phyloP scores from a whole-genome alignment of 192 early-diverging fungal genomes.

The Powellomyces hirtus region DNA sequence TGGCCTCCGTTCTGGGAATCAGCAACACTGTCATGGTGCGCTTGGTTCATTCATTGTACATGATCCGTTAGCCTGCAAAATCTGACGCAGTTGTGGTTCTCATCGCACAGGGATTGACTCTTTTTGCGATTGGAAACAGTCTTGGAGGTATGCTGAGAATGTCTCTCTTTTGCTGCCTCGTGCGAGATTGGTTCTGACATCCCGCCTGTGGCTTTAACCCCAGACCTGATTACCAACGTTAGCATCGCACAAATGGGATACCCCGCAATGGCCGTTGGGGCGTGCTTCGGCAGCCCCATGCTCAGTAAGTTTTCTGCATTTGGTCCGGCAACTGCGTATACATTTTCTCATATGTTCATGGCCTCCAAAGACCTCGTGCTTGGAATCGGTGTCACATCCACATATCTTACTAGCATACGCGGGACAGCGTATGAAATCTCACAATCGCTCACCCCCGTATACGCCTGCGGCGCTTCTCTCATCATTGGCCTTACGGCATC shows the following conservation, averaged over 20 bases:
- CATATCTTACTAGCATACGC: constrained; percentile 5
- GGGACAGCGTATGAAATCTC: constrained; percentile 8
- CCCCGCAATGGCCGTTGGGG: constrained; percentile 92
- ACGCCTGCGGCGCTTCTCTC: constrained; percentile 2
- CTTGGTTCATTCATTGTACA: too few relatives aligned
- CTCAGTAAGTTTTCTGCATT: too few relatives aligned
- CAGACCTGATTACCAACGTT: constrained; percentile 88
- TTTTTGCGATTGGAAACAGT: constrained; percentile 78
- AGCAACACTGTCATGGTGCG: constrained; percentile 73
- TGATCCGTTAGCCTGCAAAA: too few relatives aligned
- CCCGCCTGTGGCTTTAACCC: too few relatives aligned
- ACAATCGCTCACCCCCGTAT: constrained; percentile 1
- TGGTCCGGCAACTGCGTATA: not conserved
- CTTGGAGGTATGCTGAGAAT: constrained; percentile 34
- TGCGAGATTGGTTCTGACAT: too few relatives aligned
- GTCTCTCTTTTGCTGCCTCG: too few relatives aligned
- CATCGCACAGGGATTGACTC: constrained; percentile 37
- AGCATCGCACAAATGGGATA: constrained; percentile 88
- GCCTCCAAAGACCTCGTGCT: constrained; percentile 82
- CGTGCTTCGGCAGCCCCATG: constrained; percentile 92
- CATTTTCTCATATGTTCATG: too few relatives aligned
- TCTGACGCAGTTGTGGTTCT: not conserved
- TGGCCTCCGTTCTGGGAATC: constrained; percentile 74
- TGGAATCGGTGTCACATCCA: constrained; percentile 72
- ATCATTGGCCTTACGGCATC: not conserved